Base-by-base conservation (phyloP, 495 filamentous ascomycete genomes). In the Penicillium steckii region DNA sequence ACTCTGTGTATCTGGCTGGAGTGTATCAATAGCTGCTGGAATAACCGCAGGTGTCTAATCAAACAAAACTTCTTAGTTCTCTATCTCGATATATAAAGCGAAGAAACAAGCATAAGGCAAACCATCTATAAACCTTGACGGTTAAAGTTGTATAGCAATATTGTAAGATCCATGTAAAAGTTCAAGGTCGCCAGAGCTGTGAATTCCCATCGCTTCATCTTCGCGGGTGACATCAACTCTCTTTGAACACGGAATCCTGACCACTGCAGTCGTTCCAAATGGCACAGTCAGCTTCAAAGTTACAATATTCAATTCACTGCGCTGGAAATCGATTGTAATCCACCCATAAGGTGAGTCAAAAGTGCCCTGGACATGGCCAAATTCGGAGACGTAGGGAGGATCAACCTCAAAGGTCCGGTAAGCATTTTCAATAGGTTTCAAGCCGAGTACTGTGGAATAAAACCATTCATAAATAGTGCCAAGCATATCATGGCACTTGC, bases 401-500 rank as follows among this genome's bases (percentile, higher is more conserved):
- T 59, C 42, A 37, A 67, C 18, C 44, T 42, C 30, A 30, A 58
- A 67, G 2, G 53, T 51, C 4, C 56, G 40, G 42, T 67, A 67
- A 9, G 58, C 58, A 52, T 64, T 52, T 1, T 45, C 48, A 8
- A 58, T 48, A 1, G 57, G 53, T 49, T 58, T 59, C 48, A 67
- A 44, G 0, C 61, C 64, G n/a, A 67, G 40, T n/a, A 64, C 56
- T 4, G 58, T 58, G 22, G 51, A 40, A 19, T 67, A 67, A 21
- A 64, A 60, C 64, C 64, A 67, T 26, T 67, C 64, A 27, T 67
- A 67, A 40, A 67, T 64, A 3, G 64, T 67, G 3, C 64, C 64
- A n/a, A 67, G 58, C 64, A 64, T 67, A 41, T 67, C 64, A 40
- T 67, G 64, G 26, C 64, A 67, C 25, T 64, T 67, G 29, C 53